phyloP scores from a whole-genome alignment of 2,329 filamentous ascomycete genomes.

The Scedosporium apiospermum region DNA sequence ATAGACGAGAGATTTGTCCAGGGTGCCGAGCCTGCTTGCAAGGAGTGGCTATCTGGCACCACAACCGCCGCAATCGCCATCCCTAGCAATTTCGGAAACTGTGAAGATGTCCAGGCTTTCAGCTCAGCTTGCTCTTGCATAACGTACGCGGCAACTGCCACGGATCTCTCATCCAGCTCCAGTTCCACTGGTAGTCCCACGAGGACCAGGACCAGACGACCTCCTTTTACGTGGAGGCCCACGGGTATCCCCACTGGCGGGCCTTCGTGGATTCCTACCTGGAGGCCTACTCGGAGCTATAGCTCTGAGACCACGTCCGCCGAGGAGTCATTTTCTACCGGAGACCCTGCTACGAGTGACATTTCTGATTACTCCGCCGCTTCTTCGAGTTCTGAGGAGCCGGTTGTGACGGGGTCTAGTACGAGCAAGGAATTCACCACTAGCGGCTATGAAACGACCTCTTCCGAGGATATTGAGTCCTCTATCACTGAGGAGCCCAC shows the following conservation, averaged over 20 bases:
- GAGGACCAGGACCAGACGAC: neutral
- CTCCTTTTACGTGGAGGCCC: neutral
- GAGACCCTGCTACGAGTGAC: neutral
- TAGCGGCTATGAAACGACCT: too few species aligned
- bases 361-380: too few species aligned
- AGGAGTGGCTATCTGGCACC: slow-evolving; percentile 19
- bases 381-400: too few species aligned
- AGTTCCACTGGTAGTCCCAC: neutral
- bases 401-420: neutral
- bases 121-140: slow-evolving; percentile 64
- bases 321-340: neutral
- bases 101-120: slow-evolving; percentile 41
- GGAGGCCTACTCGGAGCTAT: neutral
- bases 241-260: too few species aligned
- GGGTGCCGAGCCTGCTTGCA: slow-evolving; percentile 21
- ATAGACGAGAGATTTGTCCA: slow-evolving; percentile 21
- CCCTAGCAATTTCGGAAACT: slow-evolving; percentile 19
- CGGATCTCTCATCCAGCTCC: slow-evolving; percentile 1
- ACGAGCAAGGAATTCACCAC: neutral
- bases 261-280: neutral
- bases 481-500: neutral
- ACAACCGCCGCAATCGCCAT: slow-evolving; percentile 18
- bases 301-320: neutral
- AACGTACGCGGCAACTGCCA: slow-evolving; percentile 16
- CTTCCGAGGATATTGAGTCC: neutral